Evolutionary conservation across 2,329 filamentous ascomycete genomes (phyloP).

Genomic region (Diaporthe sp.): DNA sequence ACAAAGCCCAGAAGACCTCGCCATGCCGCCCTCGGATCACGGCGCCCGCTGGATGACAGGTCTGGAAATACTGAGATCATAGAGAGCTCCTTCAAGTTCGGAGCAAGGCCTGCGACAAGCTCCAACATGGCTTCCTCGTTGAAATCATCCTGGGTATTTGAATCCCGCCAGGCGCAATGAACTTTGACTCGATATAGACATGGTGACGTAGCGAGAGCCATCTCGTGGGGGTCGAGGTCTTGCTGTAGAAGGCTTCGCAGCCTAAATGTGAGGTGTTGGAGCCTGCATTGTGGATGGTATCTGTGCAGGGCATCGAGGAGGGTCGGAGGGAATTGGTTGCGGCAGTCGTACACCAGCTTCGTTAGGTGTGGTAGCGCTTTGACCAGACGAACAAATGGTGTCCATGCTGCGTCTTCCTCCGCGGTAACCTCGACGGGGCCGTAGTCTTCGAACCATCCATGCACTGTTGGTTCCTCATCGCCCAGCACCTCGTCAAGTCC

Average conservation of each 20-base stretch:
- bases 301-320: slow-evolving; percentile 20
- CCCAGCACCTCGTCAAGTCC: neutral
- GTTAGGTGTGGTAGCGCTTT: slow-evolving; percentile 1
- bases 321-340: slow-evolving; percentile 21
- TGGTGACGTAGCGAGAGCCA: slow-evolving; percentile 23
- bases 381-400: slow-evolving; percentile 13
- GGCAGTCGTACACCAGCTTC: slow-evolving; percentile 23
- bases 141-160: neutral
- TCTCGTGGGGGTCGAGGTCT: slow-evolving; percentile 13
- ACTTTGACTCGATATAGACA: neutral
- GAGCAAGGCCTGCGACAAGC: slow-evolving; percentile 28
- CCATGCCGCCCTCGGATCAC: slow-evolving; percentile 3
- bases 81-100: neutral
- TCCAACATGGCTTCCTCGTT: slow-evolving; percentile 28
- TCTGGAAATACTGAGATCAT: too few relatives aligned
- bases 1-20: slow-evolving; percentile 27
- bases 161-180: neutral
- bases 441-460: neutral
- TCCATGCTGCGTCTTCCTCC: slow-evolving; percentile 24
- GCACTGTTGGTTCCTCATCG: neutral
- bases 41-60: too few relatives aligned
- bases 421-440: neutral
- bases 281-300: slow-evolving; percentile 25
- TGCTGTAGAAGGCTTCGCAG: slow-evolving; percentile 7
- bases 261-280: slow-evolving; percentile 26